phyloP scores from a whole-genome alignment of 495 filamentous ascomycete genomes.

The Aspergillus baeticus region DNA sequence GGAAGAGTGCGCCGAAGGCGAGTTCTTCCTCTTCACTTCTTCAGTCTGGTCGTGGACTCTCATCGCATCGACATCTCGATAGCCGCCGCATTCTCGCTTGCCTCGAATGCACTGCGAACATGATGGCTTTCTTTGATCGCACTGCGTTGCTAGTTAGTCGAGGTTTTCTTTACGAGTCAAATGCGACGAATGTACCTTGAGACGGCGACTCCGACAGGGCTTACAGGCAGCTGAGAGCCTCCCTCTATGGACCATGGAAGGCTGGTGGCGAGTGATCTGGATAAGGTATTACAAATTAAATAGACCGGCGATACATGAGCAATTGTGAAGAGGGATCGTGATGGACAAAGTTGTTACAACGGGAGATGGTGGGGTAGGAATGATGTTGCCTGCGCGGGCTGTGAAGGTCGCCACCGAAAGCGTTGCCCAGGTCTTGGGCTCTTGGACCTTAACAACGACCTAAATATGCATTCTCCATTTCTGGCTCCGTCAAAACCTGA shows the following conservation, averaged over 20 bases:
- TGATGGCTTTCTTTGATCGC: slow-evolving; percentile 27
- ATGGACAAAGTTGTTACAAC: too few species aligned
- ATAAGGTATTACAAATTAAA: too few species aligned
- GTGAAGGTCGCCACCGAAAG: too few species aligned
- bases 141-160: slow-evolving; percentile 6
- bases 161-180: not conserved
- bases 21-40: slow-evolving; percentile 12
- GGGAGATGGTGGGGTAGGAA: too few species aligned
- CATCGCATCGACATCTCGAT: slow-evolving; percentile 19
- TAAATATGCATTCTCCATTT: too few species aligned
- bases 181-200: slow-evolving; percentile 16
- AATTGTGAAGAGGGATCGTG: too few species aligned
- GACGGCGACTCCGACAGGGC: slow-evolving; percentile 22
- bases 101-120: slow-evolving; percentile 29
- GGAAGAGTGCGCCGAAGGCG: not conserved
- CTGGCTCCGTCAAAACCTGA: too few species aligned
- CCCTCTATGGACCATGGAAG: slow-evolving; percentile 25
- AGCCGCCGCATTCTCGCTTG: slow-evolving; percentile 27
- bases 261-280: not conserved
- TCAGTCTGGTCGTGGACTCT: slow-evolving; percentile 22
- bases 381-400: too few species aligned
- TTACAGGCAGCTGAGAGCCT: slow-evolving; percentile 23
- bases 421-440: too few species aligned
- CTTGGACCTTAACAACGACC: too few species aligned
- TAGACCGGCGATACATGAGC: too few species aligned